Percentiles rank a stretch among this genome's conserved stretches.
phyloP scores from a whole-genome alignment of 306 rosid genomes.

The Lathyrus aphaca region DNA sequence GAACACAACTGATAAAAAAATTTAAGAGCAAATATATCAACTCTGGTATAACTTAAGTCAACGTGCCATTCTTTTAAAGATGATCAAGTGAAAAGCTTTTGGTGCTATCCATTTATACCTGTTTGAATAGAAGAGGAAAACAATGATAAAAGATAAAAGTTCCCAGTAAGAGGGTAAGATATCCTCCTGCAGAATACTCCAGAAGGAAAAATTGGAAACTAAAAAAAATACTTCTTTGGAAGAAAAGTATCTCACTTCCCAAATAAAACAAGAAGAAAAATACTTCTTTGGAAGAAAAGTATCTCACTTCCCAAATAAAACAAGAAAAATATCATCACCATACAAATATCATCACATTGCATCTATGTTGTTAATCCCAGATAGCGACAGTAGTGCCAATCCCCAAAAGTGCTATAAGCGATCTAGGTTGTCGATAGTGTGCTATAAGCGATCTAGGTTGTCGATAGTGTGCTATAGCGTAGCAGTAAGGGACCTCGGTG shows the following conservation, averaged over 20 bases:
- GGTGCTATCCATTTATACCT: conserved; percentile 1
- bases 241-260: not conserved
- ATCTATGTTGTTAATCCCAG: no score
- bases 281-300: not conserved
- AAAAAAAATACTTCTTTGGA: not conserved
- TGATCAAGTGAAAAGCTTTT: not conserved
- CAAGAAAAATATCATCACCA: not conserved
- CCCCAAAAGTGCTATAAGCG: no score
- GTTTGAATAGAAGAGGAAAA: not conserved
- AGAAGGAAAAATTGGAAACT: not conserved
- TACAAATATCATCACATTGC: not conserved
- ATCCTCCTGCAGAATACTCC: not conserved
- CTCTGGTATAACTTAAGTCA: not conserved
- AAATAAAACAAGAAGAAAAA: not conserved
- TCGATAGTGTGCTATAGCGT: no score
- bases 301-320: not conserved
- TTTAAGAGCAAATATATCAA: not conserved
- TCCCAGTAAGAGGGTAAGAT: not conserved
- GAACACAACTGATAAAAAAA: no score
- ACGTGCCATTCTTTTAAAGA: not conserved
- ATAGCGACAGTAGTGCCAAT: no score
- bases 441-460: no score
- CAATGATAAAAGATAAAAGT: not conserved
- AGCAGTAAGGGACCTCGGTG: no score
- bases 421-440: no score